Evolutionary conservation across 345 rosid genomes (phyloP), one percentile per base, ranked within the genome.

Genomic region (Moringa oleifera): DNA sequence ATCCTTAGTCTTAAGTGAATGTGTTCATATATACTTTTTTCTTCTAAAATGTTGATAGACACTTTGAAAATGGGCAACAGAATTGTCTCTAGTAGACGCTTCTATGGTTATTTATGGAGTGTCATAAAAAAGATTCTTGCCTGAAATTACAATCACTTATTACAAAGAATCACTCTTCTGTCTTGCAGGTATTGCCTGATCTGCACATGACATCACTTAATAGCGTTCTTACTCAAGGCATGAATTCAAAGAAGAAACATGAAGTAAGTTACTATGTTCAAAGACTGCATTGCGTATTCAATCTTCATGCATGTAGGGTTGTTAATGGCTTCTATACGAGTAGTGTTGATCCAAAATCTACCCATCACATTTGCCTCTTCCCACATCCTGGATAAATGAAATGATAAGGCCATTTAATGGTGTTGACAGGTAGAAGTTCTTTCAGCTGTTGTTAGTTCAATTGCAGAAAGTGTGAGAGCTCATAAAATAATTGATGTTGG

Each of bases 191-290:
- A 52, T 79, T 81, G 11, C 79, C 81, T 1, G 83, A 80, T 56
- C 71, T 83, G 58, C 73, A 72, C 33, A 58, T 73, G 64, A 72
- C 70, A 28, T 70, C 90, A 11, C 79, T 87, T 58, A 71, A 70
- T 66, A 78, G 76, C n/a, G 96, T 90, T 55, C 91, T 90, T 67
- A 64, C 85, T 15, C 98, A 85, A 79, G 98, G 97, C 63, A 87
- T 93, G 98, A 93, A 81, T 79, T 23, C 70, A 59, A 89, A 93
- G 91, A 89, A 93, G 71, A 84, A 80, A 60, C 98, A 93, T 62
- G 98, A 93, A 79, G 96, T 92, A 64, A 61, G 75, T 65, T 20
- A 24, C 36, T 36, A 31, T 50, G 2, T 31, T 69, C 45, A 19
- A 18, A 55, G 63, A 55, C 55, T 51, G 1, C 25, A 46, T 62